Percentiles rank a stretch among this genome's conserved stretches.
Conservation (phyloP, 495 filamentous ascomycete species). For the Hypoxylon perforatum region DNA sequence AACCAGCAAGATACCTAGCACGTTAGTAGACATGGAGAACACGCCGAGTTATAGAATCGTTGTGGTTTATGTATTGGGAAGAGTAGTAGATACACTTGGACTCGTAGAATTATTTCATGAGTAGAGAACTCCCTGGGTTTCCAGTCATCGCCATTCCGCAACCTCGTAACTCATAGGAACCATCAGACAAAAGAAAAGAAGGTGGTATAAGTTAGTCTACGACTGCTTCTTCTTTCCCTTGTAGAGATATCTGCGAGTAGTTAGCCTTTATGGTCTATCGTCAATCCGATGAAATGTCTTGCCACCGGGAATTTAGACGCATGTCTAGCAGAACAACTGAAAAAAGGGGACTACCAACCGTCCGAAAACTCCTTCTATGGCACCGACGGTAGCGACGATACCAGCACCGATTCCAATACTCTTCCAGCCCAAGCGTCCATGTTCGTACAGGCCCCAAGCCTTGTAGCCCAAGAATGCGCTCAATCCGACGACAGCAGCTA, state of each 20-base stretch:
- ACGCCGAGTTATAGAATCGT: neutral
- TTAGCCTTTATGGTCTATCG: conserved; percentile 6
- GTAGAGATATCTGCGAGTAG: conserved; percentile 47
- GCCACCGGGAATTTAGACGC: too few relatives aligned
- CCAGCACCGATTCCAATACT: conserved; percentile 72
- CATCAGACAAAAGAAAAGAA: conserved; percentile 4
- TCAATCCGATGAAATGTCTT: neutral
- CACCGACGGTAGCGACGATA: conserved; percentile 53
- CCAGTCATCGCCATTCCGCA: conserved; percentile 5
- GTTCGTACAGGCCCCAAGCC: conserved; percentile 64
- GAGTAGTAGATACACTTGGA: conserved; percentile 23
- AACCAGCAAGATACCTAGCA: neutral
- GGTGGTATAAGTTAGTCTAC: conserved; percentile 21
- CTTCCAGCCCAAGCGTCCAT: conserved; percentile 77
- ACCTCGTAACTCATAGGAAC: conserved; percentile 13
- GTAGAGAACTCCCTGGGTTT: conserved; percentile 21
- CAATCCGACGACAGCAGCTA: conserved; percentile 56
- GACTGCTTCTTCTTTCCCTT: conserved; percentile 53
- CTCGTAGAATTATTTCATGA: conserved; percentile 18
- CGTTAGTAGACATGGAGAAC: neutral
- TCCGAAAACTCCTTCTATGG: conserved; percentile 55
- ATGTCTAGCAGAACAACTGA: neutral
- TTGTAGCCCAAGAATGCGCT: conserved; percentile 59
- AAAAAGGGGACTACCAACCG: conserved; percentile 42
- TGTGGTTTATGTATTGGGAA: conserved; percentile 8